A percentile compares a stretch with the other conserved stretches of the same genome.
These are phyloP conservation scores for Erodium chrysanthum DNA, from an alignment of 441 rosid species.

Conservation along the genomic window DNA sequence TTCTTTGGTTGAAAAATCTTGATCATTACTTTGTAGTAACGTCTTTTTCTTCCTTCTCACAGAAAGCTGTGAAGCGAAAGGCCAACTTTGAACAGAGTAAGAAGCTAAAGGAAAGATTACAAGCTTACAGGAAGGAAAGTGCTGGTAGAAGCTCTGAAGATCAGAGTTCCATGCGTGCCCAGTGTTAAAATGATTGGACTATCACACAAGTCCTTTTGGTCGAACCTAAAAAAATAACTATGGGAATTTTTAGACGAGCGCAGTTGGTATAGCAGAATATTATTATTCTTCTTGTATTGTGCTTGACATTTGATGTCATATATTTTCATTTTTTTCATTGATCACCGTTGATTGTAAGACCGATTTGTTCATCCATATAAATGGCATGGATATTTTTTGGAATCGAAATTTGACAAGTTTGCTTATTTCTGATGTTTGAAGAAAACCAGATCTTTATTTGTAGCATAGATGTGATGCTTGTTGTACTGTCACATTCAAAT, in stretches of 20 bases:
- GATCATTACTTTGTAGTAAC: neutral
- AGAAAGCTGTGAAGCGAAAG: constrained; percentile 87
- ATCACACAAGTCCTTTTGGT: neutral
- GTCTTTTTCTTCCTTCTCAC: constrained; percentile 12
- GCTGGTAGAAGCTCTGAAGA: constrained; percentile 19
- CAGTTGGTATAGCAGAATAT: neutral
- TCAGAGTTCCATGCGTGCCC: constrained; percentile 7
- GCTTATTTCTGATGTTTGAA: no score
- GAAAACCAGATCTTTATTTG: no score
- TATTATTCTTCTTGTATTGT: neutral
- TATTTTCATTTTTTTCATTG: no score
- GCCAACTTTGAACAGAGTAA: constrained; percentile 77
- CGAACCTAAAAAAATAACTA: neutral
- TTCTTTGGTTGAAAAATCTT: neutral
- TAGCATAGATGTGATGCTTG: no score
- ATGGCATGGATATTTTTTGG: no score
- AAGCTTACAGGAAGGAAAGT: constrained; percentile 33
- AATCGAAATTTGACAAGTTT: no score
- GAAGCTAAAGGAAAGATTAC: constrained; percentile 44
- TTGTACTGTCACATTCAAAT: no score
- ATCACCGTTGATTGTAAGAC: no score
- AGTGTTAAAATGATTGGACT: neutral
- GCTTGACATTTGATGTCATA: neutral
- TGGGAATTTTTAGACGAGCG: neutral
- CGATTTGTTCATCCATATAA: no score